Evolutionary conservation across 1,139 yeast species (phyloP), one percentile per base, ranked within the genome.

Genomic region (Diutina rugosa): DNA sequence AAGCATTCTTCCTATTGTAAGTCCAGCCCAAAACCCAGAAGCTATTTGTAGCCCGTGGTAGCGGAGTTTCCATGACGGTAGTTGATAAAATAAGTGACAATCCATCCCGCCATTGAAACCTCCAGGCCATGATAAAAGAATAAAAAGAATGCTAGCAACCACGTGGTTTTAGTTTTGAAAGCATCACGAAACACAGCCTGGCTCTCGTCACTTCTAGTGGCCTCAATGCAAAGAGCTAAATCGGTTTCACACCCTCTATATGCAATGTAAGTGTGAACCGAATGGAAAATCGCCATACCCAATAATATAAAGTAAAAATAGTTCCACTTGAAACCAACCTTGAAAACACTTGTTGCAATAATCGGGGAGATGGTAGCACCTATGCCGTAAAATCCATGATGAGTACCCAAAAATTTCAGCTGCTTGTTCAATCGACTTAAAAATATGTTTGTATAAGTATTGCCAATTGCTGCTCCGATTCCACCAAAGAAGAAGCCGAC

Each of bases 1-100:
- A 6, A 73, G 59, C 35, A 85, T 68, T 56, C 90, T 67, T 1
- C 90, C 90, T 3, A 82, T 46, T 0, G 89, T 82, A 46, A 85
- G 69, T 6, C 90, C 91, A 12, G 77, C 82, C 90, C 90, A 85
- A 62, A 79, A 84, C 0, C 90, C 90, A 8, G 89, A 80, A 2
- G 87, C 80, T 38, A 84, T n/a, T n/a, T 84, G 63, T 83, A 84
- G 21, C 90, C 89, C 57, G 78, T 76, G 4, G 77, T 67, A 3
- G 69, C 63, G 18, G 52, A n/a, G 56, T 70, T 67, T 1, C 84
- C 86, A 53, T 73, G 70, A 54, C 89, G 73, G 61, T 80, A 81
- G 55, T 78, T 80, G 54, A 82, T 73, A 63, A 85, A 71, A 61
- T 75, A 85, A 0, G 90, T 81, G 47, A 84, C 85, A 45, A 82